These are phyloP conservation scores for Dactylis glomerata DNA, from an alignment of 176 grass and related monocot species.

Conservation along the genomic window DNA sequence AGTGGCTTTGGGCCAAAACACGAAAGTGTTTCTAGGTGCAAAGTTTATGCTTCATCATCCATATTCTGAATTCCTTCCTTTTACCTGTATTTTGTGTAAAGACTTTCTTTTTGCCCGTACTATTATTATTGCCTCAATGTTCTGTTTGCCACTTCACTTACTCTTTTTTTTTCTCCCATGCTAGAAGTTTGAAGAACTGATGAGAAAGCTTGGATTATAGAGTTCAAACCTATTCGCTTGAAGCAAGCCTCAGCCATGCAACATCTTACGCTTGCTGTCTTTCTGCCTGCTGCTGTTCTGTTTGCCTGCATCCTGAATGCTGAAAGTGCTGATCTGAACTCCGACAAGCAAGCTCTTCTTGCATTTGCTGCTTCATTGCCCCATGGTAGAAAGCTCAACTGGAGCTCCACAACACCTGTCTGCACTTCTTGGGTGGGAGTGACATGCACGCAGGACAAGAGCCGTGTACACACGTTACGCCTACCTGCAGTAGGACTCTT, in stretches of 20 bases:
- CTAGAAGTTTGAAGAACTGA: conserved; percentile 33
- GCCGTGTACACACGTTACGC: conserved; percentile 61
- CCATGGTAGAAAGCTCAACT: conserved; percentile 88
- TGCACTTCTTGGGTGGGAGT: conserved; percentile 92
- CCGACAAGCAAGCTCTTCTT: conserved; percentile 85
- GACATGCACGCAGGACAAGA: conserved; percentile 66
- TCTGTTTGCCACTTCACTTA: conserved; percentile 2
- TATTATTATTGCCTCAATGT: neutral
- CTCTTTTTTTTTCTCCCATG: conserved; percentile 17
- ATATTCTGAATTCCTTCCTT: neutral
- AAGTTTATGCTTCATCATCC: conserved; percentile 40
- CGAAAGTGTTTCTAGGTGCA: conserved; percentile 19
- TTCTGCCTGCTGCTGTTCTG: conserved; percentile 47
- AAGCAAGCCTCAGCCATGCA: conserved; percentile 43
- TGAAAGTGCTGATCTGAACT: conserved; percentile 65
- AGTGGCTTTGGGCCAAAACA: conserved; percentile 14
- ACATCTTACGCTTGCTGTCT: conserved; percentile 11
- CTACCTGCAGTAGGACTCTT: conserved; percentile 85
- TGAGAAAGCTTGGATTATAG: conserved; percentile 15
- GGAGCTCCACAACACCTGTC: conserved; percentile 56
- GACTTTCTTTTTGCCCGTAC: neutral
- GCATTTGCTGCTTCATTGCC: conserved; percentile 76
- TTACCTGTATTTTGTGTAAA: neutral
- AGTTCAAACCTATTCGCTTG: conserved; percentile 8
- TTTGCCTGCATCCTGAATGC: conserved; percentile 39